Conservation (phyloP, 1,284 basidiomycete genomes). For the Rugosomyces carneus region DNA sequence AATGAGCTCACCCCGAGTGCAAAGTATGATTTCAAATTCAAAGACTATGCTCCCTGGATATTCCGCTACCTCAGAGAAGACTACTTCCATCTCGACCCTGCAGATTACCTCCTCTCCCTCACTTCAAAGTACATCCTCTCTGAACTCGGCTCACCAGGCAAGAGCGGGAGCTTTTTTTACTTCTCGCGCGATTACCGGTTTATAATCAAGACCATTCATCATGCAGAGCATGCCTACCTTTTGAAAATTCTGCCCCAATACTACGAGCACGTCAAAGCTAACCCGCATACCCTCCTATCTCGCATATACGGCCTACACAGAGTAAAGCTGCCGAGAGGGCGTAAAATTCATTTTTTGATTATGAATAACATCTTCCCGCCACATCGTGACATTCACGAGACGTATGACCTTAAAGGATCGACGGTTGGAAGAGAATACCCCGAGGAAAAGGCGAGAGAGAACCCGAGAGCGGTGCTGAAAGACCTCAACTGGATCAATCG, state of each 20-base stretch:
- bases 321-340: constrained; percentile 90
- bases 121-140: constrained; percentile 98
- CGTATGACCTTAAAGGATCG: constrained; percentile 95
- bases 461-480: constrained; percentile 86
- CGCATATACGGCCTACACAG: constrained; percentile 96
- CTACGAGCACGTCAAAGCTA: constrained; percentile 81
- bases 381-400: constrained; percentile 96
- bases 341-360: constrained; percentile 98
- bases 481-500: constrained; percentile 96
- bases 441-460: constrained; percentile 76
- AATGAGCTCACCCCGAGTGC: constrained; percentile 97
- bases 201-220: constrained; percentile 99
- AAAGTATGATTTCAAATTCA: constrained; percentile 98
- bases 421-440: constrained; percentile 87
- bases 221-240: constrained; percentile 92
- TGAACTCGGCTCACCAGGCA: constrained; percentile 97
- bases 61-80: constrained; percentile 94
- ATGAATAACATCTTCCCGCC: constrained; percentile 99
- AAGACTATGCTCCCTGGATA: constrained; percentile 98
- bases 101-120: constrained; percentile 93
- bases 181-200: constrained; percentile 98
- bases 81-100: constrained; percentile 92
- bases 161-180: constrained; percentile 99
- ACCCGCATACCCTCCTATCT: constrained; percentile 91
- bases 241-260: constrained; percentile 82